Percentiles rank a stretch among this genome's conserved stretches.
Evolutionary conservation across 2,329 filamentous ascomycete species (phyloP).

Genomic region (Thielaviopsis ethacetica): DNA sequence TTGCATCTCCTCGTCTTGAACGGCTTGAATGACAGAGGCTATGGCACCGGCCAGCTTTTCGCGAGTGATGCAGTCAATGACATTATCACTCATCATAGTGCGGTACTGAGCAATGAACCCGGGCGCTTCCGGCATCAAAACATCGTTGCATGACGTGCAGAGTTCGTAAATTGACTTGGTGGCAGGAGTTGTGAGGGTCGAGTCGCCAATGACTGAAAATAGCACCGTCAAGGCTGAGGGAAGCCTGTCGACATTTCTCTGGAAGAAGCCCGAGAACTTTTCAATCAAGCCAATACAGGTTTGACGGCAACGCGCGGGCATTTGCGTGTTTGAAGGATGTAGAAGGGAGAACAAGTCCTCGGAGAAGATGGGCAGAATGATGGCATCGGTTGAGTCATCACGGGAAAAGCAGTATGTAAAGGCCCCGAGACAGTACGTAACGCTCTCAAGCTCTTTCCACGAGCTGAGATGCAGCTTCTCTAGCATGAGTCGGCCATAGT

Average conservation of each 20-base stretch:
- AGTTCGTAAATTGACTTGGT: conserved; percentile 59
- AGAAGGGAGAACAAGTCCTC: conserved; percentile 21
- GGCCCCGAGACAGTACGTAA: conserved; percentile 46
- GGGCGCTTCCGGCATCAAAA: conserved; percentile 48
- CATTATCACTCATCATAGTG: conserved; percentile 34
- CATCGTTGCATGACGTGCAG: conserved; percentile 57
- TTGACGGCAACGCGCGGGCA: conserved; percentile 48
- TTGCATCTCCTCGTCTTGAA: conserved; percentile 40
- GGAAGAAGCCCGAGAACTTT: conserved; percentile 61
- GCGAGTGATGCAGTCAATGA: conserved; percentile 36
- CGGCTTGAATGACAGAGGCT: conserved; percentile 51
- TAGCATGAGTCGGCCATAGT: conserved; percentile 39
- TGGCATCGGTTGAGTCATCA: conserved; percentile 37
- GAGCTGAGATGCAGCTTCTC: conserved; percentile 19
- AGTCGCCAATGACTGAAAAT: conserved; percentile 50
- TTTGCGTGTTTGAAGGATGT: conserved; percentile 21
- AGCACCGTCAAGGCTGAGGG: conserved; percentile 58
- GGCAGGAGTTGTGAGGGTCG: conserved; percentile 46
- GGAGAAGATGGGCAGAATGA: conserved; percentile 45
- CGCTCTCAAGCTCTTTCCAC: conserved; percentile 45
- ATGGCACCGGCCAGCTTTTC: conserved; percentile 54
- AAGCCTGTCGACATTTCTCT: conserved; percentile 48
- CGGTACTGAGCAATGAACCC: conserved; percentile 59
- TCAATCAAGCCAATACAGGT: conserved; percentile 56
- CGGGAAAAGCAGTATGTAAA: conserved; percentile 50